Base-by-base conservation (phyloP, 1,284 basidiomycete genomes). In the Caloboletus firmus region DNA sequence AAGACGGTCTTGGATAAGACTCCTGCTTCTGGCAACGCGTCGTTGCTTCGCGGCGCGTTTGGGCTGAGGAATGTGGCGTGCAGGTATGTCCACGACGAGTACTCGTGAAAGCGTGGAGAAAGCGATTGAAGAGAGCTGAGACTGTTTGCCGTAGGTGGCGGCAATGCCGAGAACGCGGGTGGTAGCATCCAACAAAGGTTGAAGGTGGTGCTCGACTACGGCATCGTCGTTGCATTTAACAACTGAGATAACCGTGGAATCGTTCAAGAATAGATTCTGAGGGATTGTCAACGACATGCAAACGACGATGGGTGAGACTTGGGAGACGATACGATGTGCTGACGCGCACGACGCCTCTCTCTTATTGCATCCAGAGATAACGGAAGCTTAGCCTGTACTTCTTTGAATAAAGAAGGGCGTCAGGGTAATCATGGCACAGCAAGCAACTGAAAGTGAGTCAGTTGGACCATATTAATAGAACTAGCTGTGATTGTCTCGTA, bases 121-220 rank as follows among this genome's bases (percentile, higher is more conserved):
- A 0, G 76, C 75, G 4, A 80, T 55, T 1, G 62, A 60, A 1
- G 62, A 62, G 4, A 79, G 57, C 12, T 63, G 57, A 32, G 71
- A 72, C 12, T 68, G 61, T 2, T 65, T 15, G 5, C 68, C 71
- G 54, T 75, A 79, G 0, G 63, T 62, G 3, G 78, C 74, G 12
- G 78, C 69, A 5, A 80, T 42, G 2, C 78, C 79, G 8, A 63
- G 54, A 22, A 56, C 46, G 18, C 58, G 48, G 24, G 59, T 54
- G 2, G 58, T 56, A 0, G 66, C 61, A 8, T 61, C 49, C 40
- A 74, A 44, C 15, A 78, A 67, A 1, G 57, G 50, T 13, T 62
- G 46, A 12, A 76, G 24, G n/a, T 65, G 45, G 7, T 37, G 24
- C 15, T 48, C 36, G 18, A 48, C 63, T 24, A 78, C 42, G 18